Evolutionary conservation across 2,329 filamentous ascomycete species (phyloP).

Genomic region (Fusarium begoniae): DNA sequence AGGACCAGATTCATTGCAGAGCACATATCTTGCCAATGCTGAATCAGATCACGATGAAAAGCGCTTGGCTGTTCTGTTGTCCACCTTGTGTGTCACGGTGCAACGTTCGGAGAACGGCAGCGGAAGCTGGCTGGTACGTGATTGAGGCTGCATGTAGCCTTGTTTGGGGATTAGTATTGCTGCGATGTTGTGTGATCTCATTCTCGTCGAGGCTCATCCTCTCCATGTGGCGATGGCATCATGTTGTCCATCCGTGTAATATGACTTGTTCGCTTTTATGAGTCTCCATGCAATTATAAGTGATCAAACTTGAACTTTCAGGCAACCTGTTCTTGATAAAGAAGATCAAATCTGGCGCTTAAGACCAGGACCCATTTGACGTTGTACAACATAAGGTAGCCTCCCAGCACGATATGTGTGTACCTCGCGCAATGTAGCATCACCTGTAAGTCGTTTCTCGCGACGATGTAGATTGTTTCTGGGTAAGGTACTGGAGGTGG

Average conservation of each 20-base stretch:
- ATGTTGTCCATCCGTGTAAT: not conserved
- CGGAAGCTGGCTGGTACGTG: constrained; percentile 14
- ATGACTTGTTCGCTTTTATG: not conserved
- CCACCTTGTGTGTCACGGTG: constrained; percentile 10
- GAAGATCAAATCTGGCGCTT: not conserved
- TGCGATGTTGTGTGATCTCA: not conserved
- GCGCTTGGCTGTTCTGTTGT: constrained; percentile 16
- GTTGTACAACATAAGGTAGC: not conserved
- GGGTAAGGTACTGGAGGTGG: not conserved
- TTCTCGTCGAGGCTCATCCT: not conserved
- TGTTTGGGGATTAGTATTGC: constrained; percentile 2
- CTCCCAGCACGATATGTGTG: not conserved
- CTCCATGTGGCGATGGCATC: not conserved
- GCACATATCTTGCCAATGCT: not conserved
- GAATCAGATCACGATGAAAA: constrained; percentile 28
- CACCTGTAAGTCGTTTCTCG: not conserved
- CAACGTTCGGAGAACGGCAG: constrained; percentile 32
- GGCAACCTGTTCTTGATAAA: not conserved
- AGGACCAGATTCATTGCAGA: constrained; percentile 7
- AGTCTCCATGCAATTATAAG: not conserved
- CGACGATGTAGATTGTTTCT: not conserved
- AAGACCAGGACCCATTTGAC: not conserved
- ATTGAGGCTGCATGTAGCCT: constrained; percentile 19
- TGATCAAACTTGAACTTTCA: not conserved
- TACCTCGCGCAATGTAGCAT: constrained; percentile 9